Evolutionary conservation across 441 rosid species (phyloP), one percentile per base, ranked within the genome.

Genomic region (Hypseocharis bilobata): DNA sequence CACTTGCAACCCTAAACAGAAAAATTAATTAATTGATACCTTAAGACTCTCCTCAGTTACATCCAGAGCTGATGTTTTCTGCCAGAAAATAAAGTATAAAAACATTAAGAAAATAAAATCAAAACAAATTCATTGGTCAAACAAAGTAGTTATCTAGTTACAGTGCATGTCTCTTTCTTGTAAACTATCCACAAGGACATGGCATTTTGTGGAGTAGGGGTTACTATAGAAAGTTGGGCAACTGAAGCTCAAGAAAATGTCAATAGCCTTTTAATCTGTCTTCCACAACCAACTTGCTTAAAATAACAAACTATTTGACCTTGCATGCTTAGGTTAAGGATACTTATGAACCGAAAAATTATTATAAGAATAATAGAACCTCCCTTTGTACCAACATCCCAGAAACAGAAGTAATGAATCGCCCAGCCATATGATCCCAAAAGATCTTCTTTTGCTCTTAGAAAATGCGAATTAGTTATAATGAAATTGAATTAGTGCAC

Each of bases 41-140:
- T 87, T 85, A 23, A 89, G 88, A 70, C 80, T 81, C 75, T 89
- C 96, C 72, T 87, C 96, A 1, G 74, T 72, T 27, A 81, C 82
- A 51, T 92, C 96, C 75, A 85, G 70, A 65, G 88, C 95, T 49
- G 88, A 65, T 52, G 88, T 69, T 89, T 92, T 92, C 98, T 92
- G 86, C 72, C 69, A 62, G 64, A 55, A 70, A 68, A 28, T 30
- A 69, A 36, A 14, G 47, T n/a, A 32, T 34, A 71, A 51, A 64
- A 51, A 64, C 36, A 32, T 28, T 17, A 28, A 25, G 22, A 11
- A 47, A 3, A 13, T 22, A 25, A 45, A 34, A 60, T 8, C 44
- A 47, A 63, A 45, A 62, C 27, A 14, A 22, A 19, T 19, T 64
- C 38, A 63, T 51, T 47, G 29, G 68, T 1, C 1, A 44, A 55